Evolutionary conservation across 2,329 filamentous ascomycete genomes (phyloP).

Genomic region (Cadophora gregata): DNA sequence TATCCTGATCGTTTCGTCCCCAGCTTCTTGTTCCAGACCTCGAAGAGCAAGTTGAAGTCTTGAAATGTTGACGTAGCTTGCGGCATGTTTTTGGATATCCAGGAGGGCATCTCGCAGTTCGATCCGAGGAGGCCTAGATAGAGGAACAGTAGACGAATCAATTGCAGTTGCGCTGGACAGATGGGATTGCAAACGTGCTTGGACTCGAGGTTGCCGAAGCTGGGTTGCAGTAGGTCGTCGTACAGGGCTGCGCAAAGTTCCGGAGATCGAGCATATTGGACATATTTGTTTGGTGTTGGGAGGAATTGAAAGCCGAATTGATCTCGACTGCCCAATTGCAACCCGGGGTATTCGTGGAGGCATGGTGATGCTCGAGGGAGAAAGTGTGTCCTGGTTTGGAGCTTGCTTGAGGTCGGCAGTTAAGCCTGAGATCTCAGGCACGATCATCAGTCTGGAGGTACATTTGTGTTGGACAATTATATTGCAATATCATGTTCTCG

Average conservation of each 20-base stretch:
- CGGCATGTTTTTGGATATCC: slow-evolving; percentile 65
- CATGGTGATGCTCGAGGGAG: slow-evolving; percentile 38
- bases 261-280: slow-evolving; percentile 37
- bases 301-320: slow-evolving; percentile 24
- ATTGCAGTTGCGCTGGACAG: slow-evolving; percentile 16
- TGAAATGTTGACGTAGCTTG: slow-evolving; percentile 69
- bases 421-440: slow-evolving; percentile 27
- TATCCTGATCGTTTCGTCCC: slow-evolving; percentile 63
- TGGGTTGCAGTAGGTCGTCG: slow-evolving; percentile 14
- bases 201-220: slow-evolving; percentile 24
- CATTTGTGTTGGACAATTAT: neutral
- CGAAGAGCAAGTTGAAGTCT: slow-evolving; percentile 74
- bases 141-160: neutral
- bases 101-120: slow-evolving; percentile 52
- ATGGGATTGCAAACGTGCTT: slow-evolving; percentile 30
- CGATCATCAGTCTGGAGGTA: neutral
- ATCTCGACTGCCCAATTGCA: slow-evolving; percentile 31
- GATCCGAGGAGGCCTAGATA: slow-evolving; percentile 20
- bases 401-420: neutral
- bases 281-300: slow-evolving; percentile 33
- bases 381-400: slow-evolving; percentile 5
- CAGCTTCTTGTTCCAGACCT: slow-evolving; percentile 62
- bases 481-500: neutral
- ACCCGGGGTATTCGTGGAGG: slow-evolving; percentile 42
- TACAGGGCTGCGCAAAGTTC: neutral